Conservation (phyloP, 345 rosid species). For the Rhodomyrtus tomentosa region DNA sequence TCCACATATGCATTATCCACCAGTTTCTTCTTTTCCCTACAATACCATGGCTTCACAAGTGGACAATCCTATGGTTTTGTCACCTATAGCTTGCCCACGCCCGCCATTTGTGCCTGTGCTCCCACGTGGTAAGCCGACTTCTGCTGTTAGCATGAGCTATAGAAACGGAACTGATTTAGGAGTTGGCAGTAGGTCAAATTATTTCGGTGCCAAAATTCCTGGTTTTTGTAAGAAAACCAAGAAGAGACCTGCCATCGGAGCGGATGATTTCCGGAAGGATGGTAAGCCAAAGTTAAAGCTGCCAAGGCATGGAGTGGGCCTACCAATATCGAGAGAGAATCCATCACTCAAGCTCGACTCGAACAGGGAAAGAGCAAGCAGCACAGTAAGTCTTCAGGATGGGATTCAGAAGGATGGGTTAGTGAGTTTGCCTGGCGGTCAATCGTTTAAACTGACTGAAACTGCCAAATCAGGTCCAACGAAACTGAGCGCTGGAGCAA, state of each 20-base stretch:
- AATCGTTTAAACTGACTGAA: constrained; percentile 6
- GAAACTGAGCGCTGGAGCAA: constrained; percentile 35
- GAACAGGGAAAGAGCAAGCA: constrained; percentile 1
- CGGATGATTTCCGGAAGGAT: constrained; percentile 7
- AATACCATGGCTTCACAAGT: neutral
- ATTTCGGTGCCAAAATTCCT: constrained; percentile 5
- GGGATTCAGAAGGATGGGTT: constrained; percentile 3
- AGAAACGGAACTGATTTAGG: constrained; percentile 7
- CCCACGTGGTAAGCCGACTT: constrained; percentile 10
- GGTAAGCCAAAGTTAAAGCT: constrained; percentile 19
- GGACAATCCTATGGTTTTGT: constrained; percentile 16
- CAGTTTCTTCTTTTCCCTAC: neutral
- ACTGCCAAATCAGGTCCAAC: constrained; percentile 15
- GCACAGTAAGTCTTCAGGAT: neutral
- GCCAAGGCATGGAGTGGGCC: constrained; percentile 10
- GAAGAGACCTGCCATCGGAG: constrained; percentile 20
- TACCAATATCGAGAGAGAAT: neutral
- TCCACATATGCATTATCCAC: neutral
- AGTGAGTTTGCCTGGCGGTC: constrained; percentile 2
- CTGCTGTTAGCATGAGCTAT: constrained; percentile 10
- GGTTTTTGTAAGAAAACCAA: constrained; percentile 10
- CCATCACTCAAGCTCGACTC: neutral
- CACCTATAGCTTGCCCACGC: constrained; percentile 8
- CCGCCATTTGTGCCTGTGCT: constrained; percentile 5
- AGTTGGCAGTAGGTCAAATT: constrained; percentile 10